Evolutionary conservation across 306 rosid genomes (phyloP), one percentile per base, ranked within the genome.

Genomic region (Ormosia emarginata): DNA sequence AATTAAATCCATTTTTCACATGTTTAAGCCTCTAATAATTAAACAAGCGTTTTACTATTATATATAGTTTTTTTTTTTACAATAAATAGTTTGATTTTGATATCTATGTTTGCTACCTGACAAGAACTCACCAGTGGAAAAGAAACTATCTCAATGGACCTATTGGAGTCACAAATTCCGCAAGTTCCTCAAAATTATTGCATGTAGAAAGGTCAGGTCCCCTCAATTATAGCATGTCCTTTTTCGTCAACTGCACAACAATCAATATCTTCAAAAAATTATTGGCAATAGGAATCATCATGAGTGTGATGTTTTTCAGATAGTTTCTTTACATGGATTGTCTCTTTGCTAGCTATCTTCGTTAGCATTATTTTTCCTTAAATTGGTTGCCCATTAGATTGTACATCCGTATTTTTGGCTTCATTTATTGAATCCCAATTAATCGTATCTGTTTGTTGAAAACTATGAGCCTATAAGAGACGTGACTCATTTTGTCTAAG

Each of bases 111-210:
- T 69, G 85, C 78, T 64, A 80, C 33, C 11, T 86, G 89, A 71
- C 85, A 86, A 83, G 66, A 83, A 76, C 39, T 80, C 71, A 75
- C 78, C 75, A 80, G 87, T 80, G 83, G 85, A 76, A 76, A 83
- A 76, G 81, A 83, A 71, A 65, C 5, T 9, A 71, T 64, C 44
- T 61, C 12, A 59, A 81, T 80, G 90, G 87, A 77, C 71, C 83
- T 47, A 71, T 80, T 50, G 43, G 75, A 87, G 79, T 87, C 87
- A 77, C 87, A 87, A 58, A 84, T 81, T 87, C 87, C 82, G 83
- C 77, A 74, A 81, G 78, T 84, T 73, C 82, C 84, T 84, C 84
- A 3, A 72, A 81, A 87, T 83, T 59, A 84, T 84, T 87, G 84
- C 76, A 72, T 11, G 5, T 71, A 71, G 71, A 83, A 74, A 79